Evolutionary conservation across 2,329 filamentous ascomycete species (phyloP).

Genomic region (Calonectria crousiana): DNA sequence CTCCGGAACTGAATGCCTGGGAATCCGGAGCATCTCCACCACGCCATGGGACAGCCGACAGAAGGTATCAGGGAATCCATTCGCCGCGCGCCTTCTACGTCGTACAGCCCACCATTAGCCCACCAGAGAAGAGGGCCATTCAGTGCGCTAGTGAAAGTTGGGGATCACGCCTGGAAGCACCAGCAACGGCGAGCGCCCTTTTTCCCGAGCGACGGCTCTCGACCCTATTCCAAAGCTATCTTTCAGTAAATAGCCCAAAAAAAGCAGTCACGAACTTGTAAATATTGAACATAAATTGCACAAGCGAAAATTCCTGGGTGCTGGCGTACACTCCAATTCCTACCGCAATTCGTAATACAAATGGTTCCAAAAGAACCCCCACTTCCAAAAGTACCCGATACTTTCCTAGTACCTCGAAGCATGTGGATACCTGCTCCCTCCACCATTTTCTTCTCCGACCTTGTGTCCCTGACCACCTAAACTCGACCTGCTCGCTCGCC

Average conservation of each 20-base stretch:
- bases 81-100: conserved; percentile 4
- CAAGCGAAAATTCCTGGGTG: not conserved
- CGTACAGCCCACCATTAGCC: conserved; percentile 9
- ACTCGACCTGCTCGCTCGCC: conserved; percentile 5
- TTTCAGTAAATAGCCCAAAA: not conserved
- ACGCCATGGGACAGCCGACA: conserved; percentile 1
- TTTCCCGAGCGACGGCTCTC: not conserved
- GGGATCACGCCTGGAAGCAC: not conserved
- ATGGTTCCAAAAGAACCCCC: conserved; percentile 1
- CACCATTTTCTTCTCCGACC: not conserved
- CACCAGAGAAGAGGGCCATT: conserved; percentile 2
- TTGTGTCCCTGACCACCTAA: not conserved
- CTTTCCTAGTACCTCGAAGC: conserved; percentile 4
- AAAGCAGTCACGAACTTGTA: not conserved
- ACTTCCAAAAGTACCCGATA: conserved; percentile 21
- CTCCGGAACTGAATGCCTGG: not conserved
- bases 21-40: conserved; percentile 7
- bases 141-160: not conserved
- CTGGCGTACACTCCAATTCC: not conserved
- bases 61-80: not conserved
- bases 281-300: not conserved
- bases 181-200: not conserved
- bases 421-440: not conserved
- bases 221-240: not conserved
- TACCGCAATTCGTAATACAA: not conserved